These are phyloP conservation scores for Leishmania mexicana DNA, from an alignment of 208 protist genomes.

Conservation along the genomic window DNA sequence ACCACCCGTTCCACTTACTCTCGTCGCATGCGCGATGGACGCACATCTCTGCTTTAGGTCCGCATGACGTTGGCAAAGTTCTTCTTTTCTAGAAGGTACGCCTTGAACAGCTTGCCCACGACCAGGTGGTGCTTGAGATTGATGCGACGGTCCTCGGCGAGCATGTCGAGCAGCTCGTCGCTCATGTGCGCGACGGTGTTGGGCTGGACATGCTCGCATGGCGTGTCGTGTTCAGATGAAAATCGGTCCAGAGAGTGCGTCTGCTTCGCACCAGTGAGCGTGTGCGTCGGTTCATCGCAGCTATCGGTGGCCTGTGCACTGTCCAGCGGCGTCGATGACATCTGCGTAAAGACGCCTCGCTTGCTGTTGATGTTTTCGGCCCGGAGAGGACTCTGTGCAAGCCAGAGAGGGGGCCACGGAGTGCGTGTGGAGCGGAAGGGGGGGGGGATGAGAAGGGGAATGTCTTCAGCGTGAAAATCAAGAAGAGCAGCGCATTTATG, in stretches of 20 bases:
- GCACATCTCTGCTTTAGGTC: not conserved
- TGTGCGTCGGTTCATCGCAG: not conserved
- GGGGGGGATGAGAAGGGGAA: not conserved
- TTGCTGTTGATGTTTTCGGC: not conserved
- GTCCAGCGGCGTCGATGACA: not conserved
- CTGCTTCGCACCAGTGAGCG: constrained; percentile 36
- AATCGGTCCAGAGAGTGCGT: constrained; percentile 64
- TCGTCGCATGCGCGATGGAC: not conserved
- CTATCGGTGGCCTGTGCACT: not conserved
- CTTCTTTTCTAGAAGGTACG: constrained; percentile 29
- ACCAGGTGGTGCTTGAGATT: constrained; percentile 48
- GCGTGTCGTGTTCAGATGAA: constrained; percentile 51
- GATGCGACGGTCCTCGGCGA: constrained; percentile 62
- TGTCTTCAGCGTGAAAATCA: not conserved
- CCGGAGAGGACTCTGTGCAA: not conserved
- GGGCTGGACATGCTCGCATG: constrained; percentile 28
- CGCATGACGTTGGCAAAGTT: constrained; percentile 25
- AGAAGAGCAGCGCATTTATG: not conserved
- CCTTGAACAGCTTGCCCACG: constrained; percentile 44
- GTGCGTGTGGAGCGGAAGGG: not conserved
- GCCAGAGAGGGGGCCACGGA: not conserved
- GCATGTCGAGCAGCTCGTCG: constrained; percentile 40
- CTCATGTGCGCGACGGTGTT: constrained; percentile 52
- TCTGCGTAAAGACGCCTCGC: not conserved
- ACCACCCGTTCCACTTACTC: not conserved